These are phyloP conservation scores for Phellopilus nigrolimitatus DNA, from an alignment of 1,284 basidiomycete genomes.

Conservation along the genomic window DNA sequence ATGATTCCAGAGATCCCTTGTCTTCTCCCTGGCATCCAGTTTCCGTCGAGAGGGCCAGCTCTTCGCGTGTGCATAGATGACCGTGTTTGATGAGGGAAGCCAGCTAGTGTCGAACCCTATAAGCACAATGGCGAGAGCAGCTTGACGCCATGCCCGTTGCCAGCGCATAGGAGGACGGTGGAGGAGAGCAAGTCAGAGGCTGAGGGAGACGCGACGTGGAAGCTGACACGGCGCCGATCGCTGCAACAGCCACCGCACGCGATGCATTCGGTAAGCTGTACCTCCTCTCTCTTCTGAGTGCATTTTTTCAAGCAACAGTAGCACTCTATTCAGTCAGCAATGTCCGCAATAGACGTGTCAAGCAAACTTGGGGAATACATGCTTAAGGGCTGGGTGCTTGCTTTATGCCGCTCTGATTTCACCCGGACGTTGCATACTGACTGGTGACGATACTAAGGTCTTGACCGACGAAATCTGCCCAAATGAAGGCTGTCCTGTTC, in stretches of 20 bases:
- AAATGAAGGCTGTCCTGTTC: slow-evolving; percentile 50
- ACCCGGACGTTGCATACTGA: slow-evolving; percentile 4
- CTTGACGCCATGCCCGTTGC: slow-evolving; percentile 55
- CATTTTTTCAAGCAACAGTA: no score
- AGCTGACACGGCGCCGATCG: background rate
- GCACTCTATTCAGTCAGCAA: slow-evolving; percentile 2
- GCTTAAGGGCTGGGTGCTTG: slow-evolving; percentile 70
- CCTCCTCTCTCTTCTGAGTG: no score
- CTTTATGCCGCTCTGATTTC: background rate
- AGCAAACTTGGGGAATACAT: slow-evolving; percentile 62
- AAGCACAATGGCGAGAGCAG: slow-evolving; percentile 44
- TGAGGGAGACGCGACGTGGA: slow-evolving; percentile 14
- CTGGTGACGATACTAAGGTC: slow-evolving; percentile 37
- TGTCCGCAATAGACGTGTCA: slow-evolving; percentile 55
- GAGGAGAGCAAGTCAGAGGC: background rate
- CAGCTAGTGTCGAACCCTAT: slow-evolving; percentile 42
- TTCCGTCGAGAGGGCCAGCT: slow-evolving; percentile 60
- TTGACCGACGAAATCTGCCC: slow-evolving; percentile 62
- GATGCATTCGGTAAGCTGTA: no score
- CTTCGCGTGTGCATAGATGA: slow-evolving; percentile 30
- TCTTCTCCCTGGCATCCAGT: slow-evolving; percentile 60
- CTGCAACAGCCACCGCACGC: background rate
- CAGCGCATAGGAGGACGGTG: slow-evolving; percentile 48
- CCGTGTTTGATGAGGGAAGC: slow-evolving; percentile 29
- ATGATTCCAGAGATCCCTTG: slow-evolving; percentile 77